Evolutionary conservation across 306 rosid species (phyloP), one percentile per base, ranked within the genome.

Genomic region (Ormosia emarginata): DNA sequence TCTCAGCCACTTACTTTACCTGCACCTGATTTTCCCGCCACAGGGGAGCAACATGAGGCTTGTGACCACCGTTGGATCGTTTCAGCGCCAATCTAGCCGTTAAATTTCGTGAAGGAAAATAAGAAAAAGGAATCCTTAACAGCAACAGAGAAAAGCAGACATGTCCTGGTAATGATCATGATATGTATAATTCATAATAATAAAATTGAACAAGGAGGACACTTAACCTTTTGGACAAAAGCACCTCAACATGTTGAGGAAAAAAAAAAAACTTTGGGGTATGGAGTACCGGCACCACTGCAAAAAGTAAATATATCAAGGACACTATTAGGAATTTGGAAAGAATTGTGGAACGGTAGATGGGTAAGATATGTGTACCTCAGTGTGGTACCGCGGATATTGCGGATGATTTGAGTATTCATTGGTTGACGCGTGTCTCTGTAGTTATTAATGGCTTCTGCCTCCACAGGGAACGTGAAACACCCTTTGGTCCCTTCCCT

Each of bases 21-120:
- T 30, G 46, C 44, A 15, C 15, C 47, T 14, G 41, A 74, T 65
- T 81, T 89, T 92, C 94, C 93, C 93, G 94, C 97, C 92, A 77
- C 30, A 41, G 39, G 0, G 32, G 65, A 53, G 74, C 70, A 71
- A 76, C 44, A 49, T 12, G 59, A 49, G 57, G 40, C 6, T 24
- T 4, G 14, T 8, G 5, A 1, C 4, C 1, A 49, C 82, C 88
- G 82, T 86, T 24, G 40, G 86, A 85, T 85, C 29, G 0, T 59
- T 53, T 14, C 14, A 52, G 66, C 53, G 8, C 67, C 4, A 24
- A 32, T 61, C 66, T 13, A 52, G 39, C 84, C 56, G 67, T 81
- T 57, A 3, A 11, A 39, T 53, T 49, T 49, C 8, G 43, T 70
- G 12, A 53, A 7, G 3, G 10, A 30, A 71, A 32, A 52, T 4